These are phyloP conservation scores for Lentinula novae-zelandiae DNA, from an alignment of 1,284 basidiomycete species.

Conservation along the genomic window DNA sequence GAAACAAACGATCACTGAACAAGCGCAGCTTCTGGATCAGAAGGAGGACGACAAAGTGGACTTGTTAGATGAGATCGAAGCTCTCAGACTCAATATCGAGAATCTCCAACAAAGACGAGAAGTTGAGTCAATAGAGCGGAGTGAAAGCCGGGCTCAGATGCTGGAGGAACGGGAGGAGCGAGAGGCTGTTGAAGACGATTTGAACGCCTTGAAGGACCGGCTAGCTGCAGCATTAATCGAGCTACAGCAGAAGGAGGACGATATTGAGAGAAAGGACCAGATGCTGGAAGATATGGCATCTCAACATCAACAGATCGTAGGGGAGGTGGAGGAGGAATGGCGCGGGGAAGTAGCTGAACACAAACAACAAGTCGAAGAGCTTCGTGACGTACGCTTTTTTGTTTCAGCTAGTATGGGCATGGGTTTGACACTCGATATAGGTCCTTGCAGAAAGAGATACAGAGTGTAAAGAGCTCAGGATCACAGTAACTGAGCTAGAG, in stretches of 20 bases:
- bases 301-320: slow-evolving; percentile 67
- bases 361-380: slow-evolving; percentile 64
- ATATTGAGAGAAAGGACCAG: slow-evolving; percentile 67
- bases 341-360: slow-evolving; percentile 73
- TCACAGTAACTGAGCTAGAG: slow-evolving; percentile 71
- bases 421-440: slow-evolving; percentile 29
- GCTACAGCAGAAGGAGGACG: slow-evolving; percentile 78
- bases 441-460: slow-evolving; percentile 71
- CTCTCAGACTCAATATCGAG: slow-evolving; percentile 65
- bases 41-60: slow-evolving; percentile 73
- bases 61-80: slow-evolving; percentile 58
- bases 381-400: slow-evolving; percentile 59
- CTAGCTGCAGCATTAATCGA: slow-evolving; percentile 77
- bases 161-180: slow-evolving; percentile 67
- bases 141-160: slow-evolving; percentile 65
- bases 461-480: slow-evolving; percentile 69
- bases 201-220: slow-evolving; percentile 71
- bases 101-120: slow-evolving; percentile 58
- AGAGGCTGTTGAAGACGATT: slow-evolving; percentile 69
- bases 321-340: slow-evolving; percentile 74
- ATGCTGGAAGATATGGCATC: slow-evolving; percentile 68
- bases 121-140: slow-evolving; percentile 61
- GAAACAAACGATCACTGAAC: slow-evolving; percentile 65
- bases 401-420: not conserved
- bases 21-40: slow-evolving; percentile 50